Conservation (phyloP, 495 filamentous ascomycete species). For the Thozetella sp. region DNA sequence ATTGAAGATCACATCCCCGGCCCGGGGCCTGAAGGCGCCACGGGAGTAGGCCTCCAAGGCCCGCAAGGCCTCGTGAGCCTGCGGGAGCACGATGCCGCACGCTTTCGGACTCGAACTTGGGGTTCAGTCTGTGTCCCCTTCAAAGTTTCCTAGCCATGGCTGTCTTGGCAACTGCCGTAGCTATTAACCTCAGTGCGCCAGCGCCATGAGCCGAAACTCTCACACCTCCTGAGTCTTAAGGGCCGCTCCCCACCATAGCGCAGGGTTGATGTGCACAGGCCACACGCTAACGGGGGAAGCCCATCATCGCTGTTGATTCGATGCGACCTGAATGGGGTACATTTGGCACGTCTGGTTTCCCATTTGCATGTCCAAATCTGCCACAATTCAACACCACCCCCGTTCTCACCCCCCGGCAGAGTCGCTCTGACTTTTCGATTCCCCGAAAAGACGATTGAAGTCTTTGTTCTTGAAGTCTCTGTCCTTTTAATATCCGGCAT, state of each 20-base stretch:
- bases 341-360: not conserved
- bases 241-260: too few species aligned
- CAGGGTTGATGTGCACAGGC: not conserved
- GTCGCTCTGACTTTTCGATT: not conserved
- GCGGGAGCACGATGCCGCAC: too few species aligned
- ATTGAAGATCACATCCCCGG: too few species aligned
- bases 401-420: not conserved
- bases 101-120: too few species aligned
- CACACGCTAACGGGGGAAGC: not conserved
- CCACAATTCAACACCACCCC: not conserved
- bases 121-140: too few species aligned
- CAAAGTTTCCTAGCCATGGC: too few species aligned
- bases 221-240: not conserved
- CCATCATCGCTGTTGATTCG: not conserved
- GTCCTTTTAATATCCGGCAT: not conserved
- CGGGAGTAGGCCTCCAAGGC: too few species aligned
- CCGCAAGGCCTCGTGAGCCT: too few species aligned
- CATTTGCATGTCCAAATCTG: not conserved
- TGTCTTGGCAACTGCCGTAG: too few species aligned
- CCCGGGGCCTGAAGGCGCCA: too few species aligned
- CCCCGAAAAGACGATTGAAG: slow-evolving; percentile 1
- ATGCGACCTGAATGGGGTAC: not conserved
- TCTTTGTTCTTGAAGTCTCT: too few species aligned
- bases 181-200: too few species aligned
- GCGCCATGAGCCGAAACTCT: not conserved